These are phyloP conservation scores for Inga oerstediana DNA, from an alignment of 306 rosid species.

Conservation along the genomic window DNA sequence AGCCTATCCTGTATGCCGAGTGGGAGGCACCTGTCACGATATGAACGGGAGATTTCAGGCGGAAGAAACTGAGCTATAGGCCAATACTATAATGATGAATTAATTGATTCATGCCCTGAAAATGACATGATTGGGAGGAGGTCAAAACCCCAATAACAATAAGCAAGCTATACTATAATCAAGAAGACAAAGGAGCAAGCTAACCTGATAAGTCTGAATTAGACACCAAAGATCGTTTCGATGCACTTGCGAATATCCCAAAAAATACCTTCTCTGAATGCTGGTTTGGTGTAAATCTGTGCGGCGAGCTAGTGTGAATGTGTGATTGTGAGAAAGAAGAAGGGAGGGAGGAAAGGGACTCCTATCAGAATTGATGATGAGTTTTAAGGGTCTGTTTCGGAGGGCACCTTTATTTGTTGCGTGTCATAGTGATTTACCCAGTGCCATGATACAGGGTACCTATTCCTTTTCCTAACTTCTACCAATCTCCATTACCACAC, in stretches of 20 bases:
- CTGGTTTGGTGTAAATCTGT: slow-evolving; percentile 5
- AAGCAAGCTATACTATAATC: slow-evolving; percentile 6
- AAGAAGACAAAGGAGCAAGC: background rate
- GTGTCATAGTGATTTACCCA: slow-evolving; percentile 36
- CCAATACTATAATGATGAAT: slow-evolving; percentile 26
- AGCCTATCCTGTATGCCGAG: slow-evolving; percentile 37
- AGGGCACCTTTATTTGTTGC: slow-evolving; percentile 31
- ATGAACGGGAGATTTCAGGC: slow-evolving; percentile 32
- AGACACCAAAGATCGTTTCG: slow-evolving; percentile 3
- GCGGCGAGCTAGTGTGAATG: slow-evolving; percentile 16
- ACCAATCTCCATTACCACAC: slow-evolving; percentile 53
- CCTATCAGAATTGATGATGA: slow-evolving; percentile 33
- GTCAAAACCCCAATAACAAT: slow-evolving; percentile 25
- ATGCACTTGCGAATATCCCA: background rate
- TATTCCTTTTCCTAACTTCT: slow-evolving; percentile 49
- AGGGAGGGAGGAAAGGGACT: slow-evolving; percentile 40
- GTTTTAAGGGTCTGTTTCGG: background rate
- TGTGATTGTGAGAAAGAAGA: no score
- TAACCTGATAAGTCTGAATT: slow-evolving; percentile 19
- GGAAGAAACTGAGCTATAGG: slow-evolving; percentile 21
- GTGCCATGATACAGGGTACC: slow-evolving; percentile 31
- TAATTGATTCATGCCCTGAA: slow-evolving; percentile 12
- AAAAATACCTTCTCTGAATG: slow-evolving; percentile 19
- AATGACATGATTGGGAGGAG: slow-evolving; percentile 26
- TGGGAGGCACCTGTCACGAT: slow-evolving; percentile 50